Percentiles rank a stretch among this genome's conserved stretches.
These are phyloP conservation scores for Toxicodendron radicans DNA, from an alignment of 345 rosid species.

Conservation along the genomic window DNA sequence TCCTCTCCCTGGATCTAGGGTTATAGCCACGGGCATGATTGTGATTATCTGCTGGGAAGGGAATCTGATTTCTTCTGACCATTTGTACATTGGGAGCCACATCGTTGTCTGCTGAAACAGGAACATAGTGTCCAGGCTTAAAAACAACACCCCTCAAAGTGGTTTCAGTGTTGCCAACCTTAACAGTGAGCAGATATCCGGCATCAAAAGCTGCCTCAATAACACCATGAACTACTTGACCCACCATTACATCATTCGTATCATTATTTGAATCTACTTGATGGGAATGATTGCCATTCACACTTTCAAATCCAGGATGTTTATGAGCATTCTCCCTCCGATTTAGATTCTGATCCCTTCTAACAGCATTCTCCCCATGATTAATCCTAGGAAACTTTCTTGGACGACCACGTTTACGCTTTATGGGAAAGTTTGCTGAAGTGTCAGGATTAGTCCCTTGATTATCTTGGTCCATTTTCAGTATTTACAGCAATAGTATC, in stretches of 20 bases:
- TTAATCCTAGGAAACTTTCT: slow-evolving; percentile 53
- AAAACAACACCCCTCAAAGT: slow-evolving; percentile 79
- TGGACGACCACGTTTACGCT: slow-evolving; percentile 89
- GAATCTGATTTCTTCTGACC: slow-evolving; percentile 63
- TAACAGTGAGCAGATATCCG: slow-evolving; percentile 75
- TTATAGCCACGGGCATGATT: slow-evolving; percentile 29
- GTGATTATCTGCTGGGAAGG: slow-evolving; percentile 42
- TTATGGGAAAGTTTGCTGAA: slow-evolving; percentile 45
- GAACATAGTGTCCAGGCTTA: slow-evolving; percentile 66
- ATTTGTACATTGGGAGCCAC: slow-evolving; percentile 72
- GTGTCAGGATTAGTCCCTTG: slow-evolving; percentile 39
- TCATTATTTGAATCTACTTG: slow-evolving; percentile 30
- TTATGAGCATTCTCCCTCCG: slow-evolving; percentile 31
- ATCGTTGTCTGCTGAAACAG: slow-evolving; percentile 62
- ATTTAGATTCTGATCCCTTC: slow-evolving; percentile 28
- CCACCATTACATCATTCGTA: slow-evolving; percentile 50
- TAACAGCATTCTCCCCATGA: slow-evolving; percentile 22
- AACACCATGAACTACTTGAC: slow-evolving; percentile 71
- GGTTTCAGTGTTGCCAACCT: slow-evolving; percentile 55
- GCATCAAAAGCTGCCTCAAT: slow-evolving; percentile 73
- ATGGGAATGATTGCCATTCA: slow-evolving; percentile 35
- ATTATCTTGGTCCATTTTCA: slow-evolving; percentile 50
- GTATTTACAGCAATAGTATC: slow-evolving; percentile 2
- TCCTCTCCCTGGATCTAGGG: slow-evolving; percentile 25
- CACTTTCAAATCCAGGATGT: slow-evolving; percentile 35